A percentile compares a stretch with the other conserved stretches of the same genome.
These are phyloP conservation scores for Euphorbia tirucalli DNA, from an alignment of 345 rosid genomes.

Conservation along the genomic window DNA sequence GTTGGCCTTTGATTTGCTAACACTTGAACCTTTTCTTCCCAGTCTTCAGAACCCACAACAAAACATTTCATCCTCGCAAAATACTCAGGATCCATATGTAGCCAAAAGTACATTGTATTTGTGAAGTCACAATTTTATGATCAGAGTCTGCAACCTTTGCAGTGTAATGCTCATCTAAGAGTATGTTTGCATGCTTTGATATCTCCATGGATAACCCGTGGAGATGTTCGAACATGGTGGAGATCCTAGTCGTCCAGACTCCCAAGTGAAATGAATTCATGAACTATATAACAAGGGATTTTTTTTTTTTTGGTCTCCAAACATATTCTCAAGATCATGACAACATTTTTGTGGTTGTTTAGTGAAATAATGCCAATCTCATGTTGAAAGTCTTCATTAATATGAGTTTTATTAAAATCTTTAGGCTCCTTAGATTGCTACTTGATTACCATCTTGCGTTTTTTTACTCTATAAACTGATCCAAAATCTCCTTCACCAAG, in stretches of 20 bases:
- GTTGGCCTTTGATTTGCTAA: constrained; percentile 22
- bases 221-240: constrained; percentile 24
- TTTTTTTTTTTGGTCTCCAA: too few relatives aligned
- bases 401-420: too few relatives aligned
- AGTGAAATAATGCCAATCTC: too few relatives aligned
- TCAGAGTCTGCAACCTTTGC: constrained; percentile 34
- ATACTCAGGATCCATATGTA: constrained; percentile 42
- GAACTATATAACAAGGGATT: too few relatives aligned
- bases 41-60: not conserved
- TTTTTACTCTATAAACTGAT: too few relatives aligned
- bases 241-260: constrained; percentile 20
- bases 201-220: constrained; percentile 39
- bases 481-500: too few relatives aligned
- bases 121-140: constrained; percentile 4
- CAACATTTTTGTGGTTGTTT: too few relatives aligned
- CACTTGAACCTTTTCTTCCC: constrained; percentile 26
- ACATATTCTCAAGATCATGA: too few relatives aligned
- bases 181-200: constrained; percentile 33
- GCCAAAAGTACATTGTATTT: constrained; percentile 30
- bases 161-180: constrained; percentile 23
- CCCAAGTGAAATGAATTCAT: constrained; percentile 29
- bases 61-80: constrained; percentile 15
- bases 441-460: constrained; percentile 22
- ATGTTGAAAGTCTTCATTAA: too few relatives aligned
- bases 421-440: too few relatives aligned